phyloP scores from a whole-genome alignment of 2,329 filamentous ascomycete genomes.

The Venturia carpophila region DNA sequence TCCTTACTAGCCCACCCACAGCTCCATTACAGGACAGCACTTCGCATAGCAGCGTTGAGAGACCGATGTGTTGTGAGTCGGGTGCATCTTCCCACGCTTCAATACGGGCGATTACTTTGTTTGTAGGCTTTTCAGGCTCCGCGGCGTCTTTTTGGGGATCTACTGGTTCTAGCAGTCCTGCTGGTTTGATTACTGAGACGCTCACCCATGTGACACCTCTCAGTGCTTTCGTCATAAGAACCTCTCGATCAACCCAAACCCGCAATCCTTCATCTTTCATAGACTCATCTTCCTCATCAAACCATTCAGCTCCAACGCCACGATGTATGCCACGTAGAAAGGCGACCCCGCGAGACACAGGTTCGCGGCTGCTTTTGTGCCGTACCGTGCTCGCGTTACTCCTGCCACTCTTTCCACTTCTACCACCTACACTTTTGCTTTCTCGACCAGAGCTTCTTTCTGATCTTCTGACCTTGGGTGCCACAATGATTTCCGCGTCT shows the following conservation, averaged over 20 bases:
- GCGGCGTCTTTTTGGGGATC: slow-evolving; percentile 63
- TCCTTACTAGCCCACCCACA: slow-evolving; percentile 77
- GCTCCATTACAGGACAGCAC: slow-evolving; percentile 64
- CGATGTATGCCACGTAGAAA: slow-evolving; percentile 77
- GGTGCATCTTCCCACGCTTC: slow-evolving; percentile 79
- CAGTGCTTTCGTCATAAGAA: slow-evolving; percentile 63
- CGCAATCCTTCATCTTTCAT: slow-evolving; percentile 45
- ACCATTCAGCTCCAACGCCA: slow-evolving; percentile 62
- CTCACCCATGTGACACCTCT: slow-evolving; percentile 68
- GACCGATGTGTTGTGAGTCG: slow-evolving; percentile 67
- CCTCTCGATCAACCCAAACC: slow-evolving; percentile 78
- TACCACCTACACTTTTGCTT: slow-evolving; percentile 31
- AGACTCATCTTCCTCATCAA: slow-evolving; percentile 53
- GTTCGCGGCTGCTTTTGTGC: slow-evolving; percentile 39
- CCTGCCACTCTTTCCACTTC: slow-evolving; percentile 66
- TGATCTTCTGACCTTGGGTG: slow-evolving; percentile 73
- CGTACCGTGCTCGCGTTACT: slow-evolving; percentile 66
- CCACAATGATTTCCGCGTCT: slow-evolving; percentile 94
- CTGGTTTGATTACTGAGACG: slow-evolving; percentile 81
- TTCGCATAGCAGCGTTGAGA: slow-evolving; percentile 70
- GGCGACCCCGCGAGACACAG: slow-evolving; percentile 54
- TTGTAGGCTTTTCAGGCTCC: slow-evolving; percentile 49
- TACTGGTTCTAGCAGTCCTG: slow-evolving; percentile 61
- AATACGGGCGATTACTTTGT: slow-evolving; percentile 68
- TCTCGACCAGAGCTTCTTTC: slow-evolving; percentile 43